phyloP scores from a whole-genome alignment of 1,139 yeast species.

The Casaregolazyma suthepensis region DNA sequence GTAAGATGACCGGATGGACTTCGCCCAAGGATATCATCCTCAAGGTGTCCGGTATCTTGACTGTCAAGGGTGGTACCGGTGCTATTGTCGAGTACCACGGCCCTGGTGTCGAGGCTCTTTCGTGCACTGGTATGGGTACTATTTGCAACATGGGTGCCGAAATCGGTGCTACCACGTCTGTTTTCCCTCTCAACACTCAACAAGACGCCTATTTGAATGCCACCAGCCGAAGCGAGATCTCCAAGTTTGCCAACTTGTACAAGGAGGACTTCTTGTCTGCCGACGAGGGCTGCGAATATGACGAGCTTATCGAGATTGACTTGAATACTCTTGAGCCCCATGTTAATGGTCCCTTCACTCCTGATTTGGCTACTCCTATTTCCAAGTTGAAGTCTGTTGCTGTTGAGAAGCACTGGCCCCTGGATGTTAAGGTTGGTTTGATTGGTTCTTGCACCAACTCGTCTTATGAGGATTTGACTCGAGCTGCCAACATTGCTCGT shows the following conservation, averaged over 20 bases:
- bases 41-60: slow-evolving; percentile 77
- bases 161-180: slow-evolving; percentile 95
- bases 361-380: slow-evolving; percentile 97
- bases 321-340: slow-evolving; percentile 95
- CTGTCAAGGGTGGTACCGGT: slow-evolving; percentile 98
- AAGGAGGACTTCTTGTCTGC: slow-evolving; percentile 69
- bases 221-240: slow-evolving; percentile 39
- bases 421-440: slow-evolving; percentile 80
- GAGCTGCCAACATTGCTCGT: slow-evolving; percentile 79
- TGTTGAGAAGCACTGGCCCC: slow-evolving; percentile 85
- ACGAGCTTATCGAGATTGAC: slow-evolving; percentile 91
- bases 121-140: slow-evolving; percentile 99
- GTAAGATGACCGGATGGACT: slow-evolving; percentile 82
- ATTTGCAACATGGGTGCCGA: slow-evolving; percentile 99
- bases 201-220: slow-evolving; percentile 74
- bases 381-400: slow-evolving; percentile 90
- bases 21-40: slow-evolving; percentile 96
- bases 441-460: slow-evolving; percentile 98
- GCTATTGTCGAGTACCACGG: slow-evolving; percentile 93
- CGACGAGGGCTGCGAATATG: slow-evolving; percentile 93
- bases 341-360: slow-evolving; percentile 98
- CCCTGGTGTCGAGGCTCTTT: slow-evolving; percentile 76
- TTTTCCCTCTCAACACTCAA: slow-evolving; percentile 91
- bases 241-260: slow-evolving; percentile 15
- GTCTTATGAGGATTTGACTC: slow-evolving; percentile 94